phyloP scores from a whole-genome alignment of 306 rosid species.

The Vigna trinervia region DNA sequence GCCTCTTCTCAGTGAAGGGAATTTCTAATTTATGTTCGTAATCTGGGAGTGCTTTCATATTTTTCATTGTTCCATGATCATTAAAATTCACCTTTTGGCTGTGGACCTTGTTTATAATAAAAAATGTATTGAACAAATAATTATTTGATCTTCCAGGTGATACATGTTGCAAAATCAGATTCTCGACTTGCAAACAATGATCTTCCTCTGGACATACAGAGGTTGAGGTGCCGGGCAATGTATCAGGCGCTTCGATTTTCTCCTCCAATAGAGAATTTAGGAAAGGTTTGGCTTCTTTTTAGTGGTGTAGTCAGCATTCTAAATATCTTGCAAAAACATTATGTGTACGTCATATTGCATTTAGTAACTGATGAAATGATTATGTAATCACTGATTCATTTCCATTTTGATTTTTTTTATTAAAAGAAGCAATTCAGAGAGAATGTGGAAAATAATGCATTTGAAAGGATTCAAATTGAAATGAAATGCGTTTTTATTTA shows the following conservation, averaged over 20 bases:
- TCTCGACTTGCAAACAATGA: constrained; percentile 94
- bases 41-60: constrained; percentile 26
- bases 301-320: constrained; percentile 3
- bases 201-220: constrained; percentile 85
- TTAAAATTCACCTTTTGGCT: constrained; percentile 27
- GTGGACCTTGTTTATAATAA: constrained; percentile 18
- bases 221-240: constrained; percentile 90
- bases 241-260: constrained; percentile 87
- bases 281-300: constrained; percentile 71
- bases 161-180: constrained; percentile 93
- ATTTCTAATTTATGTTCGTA: constrained; percentile 19
- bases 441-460: neutral
- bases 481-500: constrained; percentile 21
- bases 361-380: constrained; percentile 25
- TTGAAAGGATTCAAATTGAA: constrained; percentile 27
- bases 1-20: constrained; percentile 17
- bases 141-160: constrained; percentile 63
- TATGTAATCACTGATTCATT: constrained; percentile 20
- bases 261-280: constrained; percentile 79
- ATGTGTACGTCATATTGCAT: constrained; percentile 20
- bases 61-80: constrained; percentile 35
- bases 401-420: constrained; percentile 12
- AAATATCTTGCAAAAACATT: constrained; percentile 15
- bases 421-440: constrained; percentile 7
- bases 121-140: constrained; percentile 37